phyloP scores from a whole-genome alignment of 768 basidiomycete genomes.

The Termitomyces sp. region DNA sequence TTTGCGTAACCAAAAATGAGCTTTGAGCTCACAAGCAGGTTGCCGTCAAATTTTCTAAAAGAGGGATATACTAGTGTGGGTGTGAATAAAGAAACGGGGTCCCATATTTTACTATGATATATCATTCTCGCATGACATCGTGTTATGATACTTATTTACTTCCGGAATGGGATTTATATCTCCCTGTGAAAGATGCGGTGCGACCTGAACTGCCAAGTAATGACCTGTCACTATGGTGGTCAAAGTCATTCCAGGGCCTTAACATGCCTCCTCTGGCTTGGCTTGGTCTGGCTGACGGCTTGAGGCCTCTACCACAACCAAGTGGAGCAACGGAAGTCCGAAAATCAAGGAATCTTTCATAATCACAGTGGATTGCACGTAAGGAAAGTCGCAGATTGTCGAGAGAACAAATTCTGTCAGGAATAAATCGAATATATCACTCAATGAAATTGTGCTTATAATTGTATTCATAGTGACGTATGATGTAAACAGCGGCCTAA shows the following conservation, averaged over 20 bases:
- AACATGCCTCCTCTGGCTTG: not conserved
- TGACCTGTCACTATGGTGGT: not conserved
- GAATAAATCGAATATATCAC: too few relatives aligned
- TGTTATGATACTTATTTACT: not conserved
- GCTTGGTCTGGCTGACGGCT: not conserved
- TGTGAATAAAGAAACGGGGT: too few relatives aligned
- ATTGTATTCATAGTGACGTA: not conserved
- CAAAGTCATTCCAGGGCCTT: not conserved
- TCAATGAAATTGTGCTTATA: too few relatives aligned
- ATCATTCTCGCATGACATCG: not conserved
- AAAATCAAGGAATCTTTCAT: conserved; percentile 24
- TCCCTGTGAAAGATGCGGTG: not conserved
- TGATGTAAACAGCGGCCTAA: not conserved
- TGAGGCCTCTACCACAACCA: conserved; percentile 15
- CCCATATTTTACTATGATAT: not conserved
- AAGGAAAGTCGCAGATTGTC: not conserved
- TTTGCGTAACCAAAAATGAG: not conserved
- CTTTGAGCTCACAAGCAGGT: not conserved
- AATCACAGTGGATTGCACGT: not conserved
- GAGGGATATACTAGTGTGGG: too few relatives aligned
- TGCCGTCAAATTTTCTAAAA: not conserved
- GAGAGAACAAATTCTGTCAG: too few relatives aligned
- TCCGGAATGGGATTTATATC: not conserved
- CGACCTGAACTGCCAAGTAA: not conserved
- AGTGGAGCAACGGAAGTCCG: conserved; percentile 49